Base-by-base conservation (phyloP, 306 rosid genomes). In the Malus asiatica region DNA sequence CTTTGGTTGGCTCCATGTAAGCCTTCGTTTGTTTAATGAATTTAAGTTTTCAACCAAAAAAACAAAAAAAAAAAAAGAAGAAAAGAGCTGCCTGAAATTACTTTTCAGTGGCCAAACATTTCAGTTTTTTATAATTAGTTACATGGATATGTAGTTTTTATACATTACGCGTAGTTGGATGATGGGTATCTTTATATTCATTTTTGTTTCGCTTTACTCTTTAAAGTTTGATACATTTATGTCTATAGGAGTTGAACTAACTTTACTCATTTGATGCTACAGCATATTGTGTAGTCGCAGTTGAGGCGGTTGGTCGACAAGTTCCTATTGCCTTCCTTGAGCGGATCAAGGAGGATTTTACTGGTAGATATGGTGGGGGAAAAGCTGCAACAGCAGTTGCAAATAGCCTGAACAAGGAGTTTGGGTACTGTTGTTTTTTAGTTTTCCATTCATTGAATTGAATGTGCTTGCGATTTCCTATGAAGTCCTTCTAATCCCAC, bases 251-350 rank as follows among this genome's bases (percentile, higher is more conserved):
- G 66, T 75, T 73, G 73, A 77, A 86, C 83, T 88, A 61, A 84
- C 70, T 58, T 66, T 10, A 70, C 66, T 22, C 72, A 57, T 77
- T 88, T 72, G 29, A 69, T 77, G 35, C 76, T 79, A 80, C 80
- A 93, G 98, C 96, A 52, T 93, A 91, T 78, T 89, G 98, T 81
- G 98, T 91, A 35, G 98, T 91, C 52, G 98, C 98, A 6, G 88
- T 88, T 59, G 97, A 93, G 76, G 86, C 97, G 55, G 75, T 78
- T 78, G 98, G 98, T 75, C 81, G 96, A 66, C 97, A 91, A 87
- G 70, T 86, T 77, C 98, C 98, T 25, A 84, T 93, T 70, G 97
- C 97, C 51, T 93, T 88, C 80, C 98, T 93, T 25, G 98, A 93
- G 82, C 86, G 97, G 22, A 60, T 91, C 86, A 89, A 91, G 87